Base-by-base conservation (phyloP, 306 rosid species). In the Urtica urens region DNA sequence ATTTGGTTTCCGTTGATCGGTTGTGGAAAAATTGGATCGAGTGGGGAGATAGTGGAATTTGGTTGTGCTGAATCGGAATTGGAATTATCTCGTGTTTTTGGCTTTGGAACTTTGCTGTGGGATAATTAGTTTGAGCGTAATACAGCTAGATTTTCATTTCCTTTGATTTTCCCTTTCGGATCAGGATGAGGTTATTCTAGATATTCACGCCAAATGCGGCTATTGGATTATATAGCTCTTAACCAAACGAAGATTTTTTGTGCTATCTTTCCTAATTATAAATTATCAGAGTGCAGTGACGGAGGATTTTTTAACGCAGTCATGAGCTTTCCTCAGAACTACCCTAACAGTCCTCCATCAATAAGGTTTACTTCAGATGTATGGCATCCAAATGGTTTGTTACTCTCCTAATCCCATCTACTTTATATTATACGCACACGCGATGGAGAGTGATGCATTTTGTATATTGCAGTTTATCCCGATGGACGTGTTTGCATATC, bases 401-500 rank as follows among this genome's bases (percentile, higher is more conserved):
- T 40, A 13, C 27, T 38, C 52, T 46, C 29, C 22, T 4, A 0
- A 19, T 49, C 13, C 20, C n/a, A 23, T 23, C 1, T 62, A 33
- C 53, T 45, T 34, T 12, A 17, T 48, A 12, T 39, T 31, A 15
- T 52, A 12, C n/a, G n/a, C 40, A n/a, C 29, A 46, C 42, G 33
- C 53, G 64, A 1, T 53, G 51, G 38, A 28, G 30, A 31, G 16
- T 74, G 43, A 68, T 42, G 40, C 48, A 30, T 37, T 37, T 45
- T 59, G 16, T 35, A 46, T 19, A 55, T 57, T 74, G 58, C 71
- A 90, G 97, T 90, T 51, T 90, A 90, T 73, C 70, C 93, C 10
- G 97, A 90, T 74, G 97, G 97, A 7, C 97, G 97, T 57, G 97
- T 90, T 61, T 90, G 97, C 73, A 90, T 90, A 60, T 90, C 97